These are phyloP conservation scores for Aureobasidium sp. DNA, from an alignment of 2,329 filamentous ascomycete species.

Conservation along the genomic window DNA sequence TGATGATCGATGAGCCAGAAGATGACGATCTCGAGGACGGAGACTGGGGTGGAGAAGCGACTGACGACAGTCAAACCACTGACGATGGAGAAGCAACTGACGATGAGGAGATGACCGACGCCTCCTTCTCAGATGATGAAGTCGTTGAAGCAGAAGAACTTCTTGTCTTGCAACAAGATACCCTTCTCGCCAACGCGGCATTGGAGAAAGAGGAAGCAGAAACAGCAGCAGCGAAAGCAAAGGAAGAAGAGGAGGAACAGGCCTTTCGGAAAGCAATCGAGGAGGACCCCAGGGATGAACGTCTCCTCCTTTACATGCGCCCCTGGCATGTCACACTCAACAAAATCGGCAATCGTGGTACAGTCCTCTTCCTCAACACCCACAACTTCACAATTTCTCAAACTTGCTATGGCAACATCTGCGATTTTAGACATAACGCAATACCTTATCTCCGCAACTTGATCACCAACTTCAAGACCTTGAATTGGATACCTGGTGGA, in stretches of 20 bases:
- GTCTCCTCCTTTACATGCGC: constrained; percentile 1
- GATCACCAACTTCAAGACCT: not conserved
- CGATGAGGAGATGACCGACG: not conserved
- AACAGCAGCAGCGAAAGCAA: not conserved
- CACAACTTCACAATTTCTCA: constrained; percentile 1
- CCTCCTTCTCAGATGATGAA: not conserved
- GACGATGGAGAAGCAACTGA: not conserved
- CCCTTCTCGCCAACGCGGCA: not conserved
- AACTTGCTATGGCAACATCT: not conserved
- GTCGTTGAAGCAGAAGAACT: not conserved
- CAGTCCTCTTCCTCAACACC: constrained; percentile 6
- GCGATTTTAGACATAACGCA: not conserved
- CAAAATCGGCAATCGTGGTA: constrained; percentile 8
- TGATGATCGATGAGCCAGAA: not conserved
- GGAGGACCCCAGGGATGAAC: not conserved
- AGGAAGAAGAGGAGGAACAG: not conserved
- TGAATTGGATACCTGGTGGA: constrained; percentile 5
- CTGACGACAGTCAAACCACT: too few species aligned
- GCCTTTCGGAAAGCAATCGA: not conserved
- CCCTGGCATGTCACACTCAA: constrained; percentile 7
- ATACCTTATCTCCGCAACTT: not conserved
- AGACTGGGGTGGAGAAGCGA: not conserved
- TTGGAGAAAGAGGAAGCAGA: not conserved
- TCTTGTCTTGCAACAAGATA: not conserved
- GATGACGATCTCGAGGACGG: not conserved